These are phyloP conservation scores for Rhynchospora tenuis DNA, from an alignment of 176 grass and related monocot species.

Conservation along the genomic window DNA sequence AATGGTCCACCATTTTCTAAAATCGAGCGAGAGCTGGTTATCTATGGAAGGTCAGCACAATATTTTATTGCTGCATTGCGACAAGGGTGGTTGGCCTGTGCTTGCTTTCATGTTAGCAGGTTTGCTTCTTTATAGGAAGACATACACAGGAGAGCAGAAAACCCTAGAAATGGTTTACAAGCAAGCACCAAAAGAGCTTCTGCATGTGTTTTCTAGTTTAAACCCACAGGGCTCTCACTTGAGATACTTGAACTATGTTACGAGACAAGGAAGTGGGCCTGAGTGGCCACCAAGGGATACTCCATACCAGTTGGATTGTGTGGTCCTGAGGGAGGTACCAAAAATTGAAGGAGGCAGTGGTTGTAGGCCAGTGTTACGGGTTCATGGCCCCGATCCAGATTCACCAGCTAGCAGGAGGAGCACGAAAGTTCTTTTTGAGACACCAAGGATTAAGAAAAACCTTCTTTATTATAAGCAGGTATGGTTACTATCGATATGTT, in stretches of 20 bases:
- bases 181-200: slow-evolving; percentile 79
- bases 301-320: slow-evolving; percentile 49
- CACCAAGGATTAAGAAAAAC: slow-evolving; percentile 61
- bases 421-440: slow-evolving; percentile 66
- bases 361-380: slow-evolving; percentile 63
- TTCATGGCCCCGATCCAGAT: slow-evolving; percentile 71
- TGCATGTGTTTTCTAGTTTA: slow-evolving; percentile 73
- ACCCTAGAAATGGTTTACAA: slow-evolving; percentile 98
- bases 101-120: slow-evolving; percentile 93
- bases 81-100: slow-evolving; percentile 88
- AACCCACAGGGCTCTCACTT: slow-evolving; percentile 92
- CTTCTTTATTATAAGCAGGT: slow-evolving; percentile 78
- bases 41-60: slow-evolving; percentile 91
- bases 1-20: slow-evolving; percentile 97
- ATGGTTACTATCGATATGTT: not conserved
- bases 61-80: slow-evolving; percentile 90
- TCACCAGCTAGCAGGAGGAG: slow-evolving; percentile 52
- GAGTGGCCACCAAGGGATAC: slow-evolving; percentile 68
- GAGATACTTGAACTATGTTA: slow-evolving; percentile 93
- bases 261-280: slow-evolving; percentile 65
- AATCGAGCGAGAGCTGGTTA: slow-evolving; percentile 92
- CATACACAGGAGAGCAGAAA: slow-evolving; percentile 77
- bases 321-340: slow-evolving; percentile 56
- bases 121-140: slow-evolving; percentile 77
- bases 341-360: slow-evolving; percentile 63